Evolutionary conservation across 1,139 yeast genomes (phyloP), one percentile per base, ranked within the genome.

Genomic region (Pichia inconspicua): DNA sequence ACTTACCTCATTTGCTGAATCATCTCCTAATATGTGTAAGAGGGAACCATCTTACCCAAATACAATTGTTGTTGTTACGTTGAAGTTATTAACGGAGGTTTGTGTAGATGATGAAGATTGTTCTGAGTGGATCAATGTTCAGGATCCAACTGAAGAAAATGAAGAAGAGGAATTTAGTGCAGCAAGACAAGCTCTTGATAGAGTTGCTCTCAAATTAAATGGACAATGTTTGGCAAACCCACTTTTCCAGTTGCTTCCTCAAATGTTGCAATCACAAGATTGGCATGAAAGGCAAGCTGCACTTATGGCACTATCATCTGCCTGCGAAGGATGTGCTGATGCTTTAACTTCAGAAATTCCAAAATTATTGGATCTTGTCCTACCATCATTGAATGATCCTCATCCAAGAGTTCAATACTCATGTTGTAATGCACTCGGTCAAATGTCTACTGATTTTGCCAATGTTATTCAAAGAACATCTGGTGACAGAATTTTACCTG

Each of bases 221-320:
- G 97, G 97, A 40, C 84, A 82, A 61, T 74, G 84, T 10, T 73
- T 92, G 54, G 94, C 95, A 15, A 83, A 82, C 25, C 95, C 96
- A 25, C 71, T 92, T 50, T 92, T 92, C 69, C 88, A 84, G 61
- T 85, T 80, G 66, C 72, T 92, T 54, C 96, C 97, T 14, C 78
- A 78, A 48, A 84, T 92, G 96, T 68, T 86, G 34, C 72, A 72
- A 49, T 83, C 95, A 1, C 62, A 70, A 38, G 77, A 80, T 54
- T 92, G 98, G 98, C 82, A 95, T 65, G 95, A 89, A 66, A 83
- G 97, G 53, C 96, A 89, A 66, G 98, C 96, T 15, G 96, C 97
- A 2, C 72, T 92, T 50, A 92, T 92, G 97, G 97, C 97, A 0
- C 71, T 92, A 42, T 88, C 97, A 1, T 84, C 96, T 10, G 96